Conservation (phyloP, 2,329 filamentous ascomycete genomes). For the Cyanodermella asteris region DNA sequence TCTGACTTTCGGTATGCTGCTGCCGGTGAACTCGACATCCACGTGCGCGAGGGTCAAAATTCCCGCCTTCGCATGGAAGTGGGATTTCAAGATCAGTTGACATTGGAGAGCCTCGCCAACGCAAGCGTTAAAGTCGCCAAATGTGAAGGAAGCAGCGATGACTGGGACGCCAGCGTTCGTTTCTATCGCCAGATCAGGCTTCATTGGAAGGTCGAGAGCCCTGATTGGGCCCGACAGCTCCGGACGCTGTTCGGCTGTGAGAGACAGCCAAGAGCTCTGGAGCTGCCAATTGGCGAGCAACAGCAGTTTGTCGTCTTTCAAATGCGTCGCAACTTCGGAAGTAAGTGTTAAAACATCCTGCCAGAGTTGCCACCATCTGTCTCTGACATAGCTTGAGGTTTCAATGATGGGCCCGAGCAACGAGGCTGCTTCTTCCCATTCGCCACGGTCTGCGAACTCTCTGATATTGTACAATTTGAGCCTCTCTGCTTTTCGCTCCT, state of each 20-base stretch:
- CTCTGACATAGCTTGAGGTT: too few species aligned
- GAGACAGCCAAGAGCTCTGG: conserved; percentile 18
- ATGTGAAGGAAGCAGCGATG: conserved; percentile 29
- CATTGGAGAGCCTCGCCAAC: conserved; percentile 33
- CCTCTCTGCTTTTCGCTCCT: too few species aligned
- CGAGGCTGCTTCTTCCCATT: too few species aligned
- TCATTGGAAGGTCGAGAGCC: conserved; percentile 17
- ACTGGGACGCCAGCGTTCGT: neutral
- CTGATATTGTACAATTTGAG: too few species aligned
- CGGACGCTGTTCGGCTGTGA: conserved; percentile 23
- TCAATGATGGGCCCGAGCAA: too few species aligned
- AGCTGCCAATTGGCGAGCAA: conserved; percentile 19
- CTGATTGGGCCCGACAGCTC: conserved; percentile 24
- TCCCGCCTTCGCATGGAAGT: conserved; percentile 20
- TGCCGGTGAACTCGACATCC: too few species aligned
- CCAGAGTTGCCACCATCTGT: too few species aligned
- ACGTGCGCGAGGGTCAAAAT: conserved; percentile 29
- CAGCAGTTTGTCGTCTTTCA: conserved; percentile 22
- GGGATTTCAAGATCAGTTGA: conserved; percentile 30
- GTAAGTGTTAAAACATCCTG: too few species aligned
- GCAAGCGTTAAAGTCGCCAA: conserved; percentile 31
- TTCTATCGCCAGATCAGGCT: conserved; percentile 6
- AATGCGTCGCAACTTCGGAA: too few species aligned
- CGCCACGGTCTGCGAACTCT: too few species aligned
- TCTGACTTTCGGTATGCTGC: too few species aligned